Base-by-base conservation (phyloP, 106 monocot species). In the Cymbidium sinense region DNA sequence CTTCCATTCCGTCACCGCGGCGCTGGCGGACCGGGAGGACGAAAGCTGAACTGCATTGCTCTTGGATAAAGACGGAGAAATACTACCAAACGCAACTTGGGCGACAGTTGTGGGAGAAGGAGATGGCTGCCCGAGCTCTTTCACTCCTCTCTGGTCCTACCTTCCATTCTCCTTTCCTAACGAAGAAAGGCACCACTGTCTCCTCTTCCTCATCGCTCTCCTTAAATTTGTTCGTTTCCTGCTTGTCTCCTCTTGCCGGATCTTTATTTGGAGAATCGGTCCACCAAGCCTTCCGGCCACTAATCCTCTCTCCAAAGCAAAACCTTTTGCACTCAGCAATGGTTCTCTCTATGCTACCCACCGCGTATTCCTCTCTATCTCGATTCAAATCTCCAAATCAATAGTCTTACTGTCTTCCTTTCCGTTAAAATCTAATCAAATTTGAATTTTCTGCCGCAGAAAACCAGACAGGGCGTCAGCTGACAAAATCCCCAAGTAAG, bases 271-370 rank as follows among this genome's bases (percentile, higher is more conserved):
- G 71, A 19, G 71, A 71, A 20, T 39, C 34, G 37, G 30, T 71
- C 34, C 2, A 20, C 36, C 71, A 21, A 21, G 1, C 34, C 37
- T 13, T 35, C 71, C 37, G 71, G 34, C 20, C 71, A 71, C 37
- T 20, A 29, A 21, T 20, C 21, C 7, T 39, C 17, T 71, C 71
- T 8, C 4, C 36, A 39, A 71, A 39, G 71, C 71, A 21, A 71
- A 7, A 37, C 19, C n/a, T 39, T 20, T 71, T 35, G 15, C 21
- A 21, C 19, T 71, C 71, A 71, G 37, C 71, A 2, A 71, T n/a
- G 71, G 36, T 71, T 71, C 37, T 71, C 21, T 71, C 71, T 37
- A 21, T 39, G 71, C 37, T 71, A 6, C 37, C 71, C 37, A 71
- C 71, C 36, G 71, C 37, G 71, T 71, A 71, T 36, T 39, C 6